phyloP scores from a whole-genome alignment of 2,329 filamentous ascomycete genomes.

The Fusarium xylarioides region DNA sequence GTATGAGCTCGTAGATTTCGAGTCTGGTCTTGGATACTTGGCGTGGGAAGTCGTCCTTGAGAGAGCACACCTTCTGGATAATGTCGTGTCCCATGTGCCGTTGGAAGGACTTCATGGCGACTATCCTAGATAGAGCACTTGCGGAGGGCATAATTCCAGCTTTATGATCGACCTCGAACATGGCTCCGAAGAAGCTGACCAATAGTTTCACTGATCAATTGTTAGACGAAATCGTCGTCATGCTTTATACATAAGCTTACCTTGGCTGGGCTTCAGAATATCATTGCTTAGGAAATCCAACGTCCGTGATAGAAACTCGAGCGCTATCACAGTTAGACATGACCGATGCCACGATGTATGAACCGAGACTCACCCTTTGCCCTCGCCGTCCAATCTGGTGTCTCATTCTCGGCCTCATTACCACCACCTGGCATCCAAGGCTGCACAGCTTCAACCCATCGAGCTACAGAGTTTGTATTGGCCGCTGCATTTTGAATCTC shows the following conservation, averaged over 20 bases:
- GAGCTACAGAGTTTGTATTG: conserved; percentile 57
- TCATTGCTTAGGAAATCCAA: conserved; percentile 58
- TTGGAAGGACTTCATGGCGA: conserved; percentile 61
- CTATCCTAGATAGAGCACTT: conserved; percentile 60
- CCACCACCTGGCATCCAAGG: conserved; percentile 61
- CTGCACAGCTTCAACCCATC: conserved; percentile 65
- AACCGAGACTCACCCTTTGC: conserved; percentile 56
- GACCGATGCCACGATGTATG: neutral
- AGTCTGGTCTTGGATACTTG: conserved; percentile 62
- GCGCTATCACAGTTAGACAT: conserved; percentile 48
- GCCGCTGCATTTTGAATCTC: conserved; percentile 57
- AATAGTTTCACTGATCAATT: conserved; percentile 54
- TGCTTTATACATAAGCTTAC: conserved; percentile 42
- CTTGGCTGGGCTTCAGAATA: conserved; percentile 60
- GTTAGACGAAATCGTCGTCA: conserved; percentile 3
- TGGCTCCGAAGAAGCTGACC: conserved; percentile 64
- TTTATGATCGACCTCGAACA: conserved; percentile 68
- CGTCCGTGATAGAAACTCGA: conserved; percentile 66
- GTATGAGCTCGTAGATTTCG: conserved; percentile 61
- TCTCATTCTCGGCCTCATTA: conserved; percentile 52
- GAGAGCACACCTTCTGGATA: conserved; percentile 57
- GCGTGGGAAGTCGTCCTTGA: conserved; percentile 66
- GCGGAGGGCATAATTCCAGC: conserved; percentile 65
- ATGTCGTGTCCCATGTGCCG: conserved; percentile 59
- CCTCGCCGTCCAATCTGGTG: conserved; percentile 61